Percentiles rank a stretch among this genome's conserved stretches.
Conservation (phyloP, 2,329 filamentous ascomycete species). For the Epichloe brachyelytri region DNA sequence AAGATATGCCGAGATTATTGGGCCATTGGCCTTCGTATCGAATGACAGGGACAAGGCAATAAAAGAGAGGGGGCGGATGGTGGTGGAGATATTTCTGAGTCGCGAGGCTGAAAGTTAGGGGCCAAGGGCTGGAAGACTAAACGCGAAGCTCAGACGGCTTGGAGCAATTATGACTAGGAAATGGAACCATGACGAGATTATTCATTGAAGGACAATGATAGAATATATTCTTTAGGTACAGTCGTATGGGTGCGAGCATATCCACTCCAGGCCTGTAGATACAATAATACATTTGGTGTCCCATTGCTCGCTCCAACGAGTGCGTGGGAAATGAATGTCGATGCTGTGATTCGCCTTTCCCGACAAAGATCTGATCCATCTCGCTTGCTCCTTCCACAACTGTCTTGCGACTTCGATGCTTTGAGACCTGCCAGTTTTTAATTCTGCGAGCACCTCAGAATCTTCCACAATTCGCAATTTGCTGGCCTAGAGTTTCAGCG, state of each 20-base stretch:
- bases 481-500: too few relatives aligned
- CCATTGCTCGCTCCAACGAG: too few relatives aligned
- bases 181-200: background rate
- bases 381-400: too few relatives aligned
- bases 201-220: background rate
- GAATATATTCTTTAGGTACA: background rate
- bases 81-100: conserved; percentile 56
- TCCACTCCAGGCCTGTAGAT: background rate
- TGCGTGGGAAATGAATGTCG: too few relatives aligned
- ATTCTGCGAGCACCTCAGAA: too few relatives aligned
- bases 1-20: conserved; percentile 53
- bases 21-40: conserved; percentile 45
- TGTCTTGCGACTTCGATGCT: too few relatives aligned
- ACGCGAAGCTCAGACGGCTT: background rate
- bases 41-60: conserved; percentile 42
- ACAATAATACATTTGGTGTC: background rate
- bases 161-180: background rate
- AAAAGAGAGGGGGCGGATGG: conserved; percentile 50
- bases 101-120: conserved; percentile 21
- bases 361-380: too few relatives aligned
- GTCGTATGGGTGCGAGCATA: background rate
- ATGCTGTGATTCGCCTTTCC: too few relatives aligned
- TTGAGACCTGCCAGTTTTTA: too few relatives aligned
- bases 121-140: conserved; percentile 3
- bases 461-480: too few relatives aligned